Evolutionary conservation across 1,284 basidiomycete genomes (phyloP).

Genomic region (Sanghuangporus sanghuang): DNA sequence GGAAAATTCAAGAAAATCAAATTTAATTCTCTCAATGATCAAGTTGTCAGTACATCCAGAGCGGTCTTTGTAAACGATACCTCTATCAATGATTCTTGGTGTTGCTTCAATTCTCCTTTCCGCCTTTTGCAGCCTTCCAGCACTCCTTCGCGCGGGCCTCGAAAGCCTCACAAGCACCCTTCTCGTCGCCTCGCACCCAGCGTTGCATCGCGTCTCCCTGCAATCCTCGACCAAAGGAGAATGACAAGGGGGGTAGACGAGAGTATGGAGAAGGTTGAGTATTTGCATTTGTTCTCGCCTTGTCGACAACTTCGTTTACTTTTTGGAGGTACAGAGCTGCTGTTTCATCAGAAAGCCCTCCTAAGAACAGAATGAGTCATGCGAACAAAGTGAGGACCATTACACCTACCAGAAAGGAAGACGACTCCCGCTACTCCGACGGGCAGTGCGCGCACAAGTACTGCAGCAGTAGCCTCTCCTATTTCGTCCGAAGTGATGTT

Average conservation of each 20-base stretch:
- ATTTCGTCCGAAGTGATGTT: slow-evolving; percentile 38
- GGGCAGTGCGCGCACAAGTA: slow-evolving; percentile 43
- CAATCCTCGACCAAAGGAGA: slow-evolving; percentile 45
- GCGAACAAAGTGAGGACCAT: background rate
- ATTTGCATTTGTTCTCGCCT: background rate
- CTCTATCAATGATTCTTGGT: background rate
- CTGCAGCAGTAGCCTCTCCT: slow-evolving; percentile 41
- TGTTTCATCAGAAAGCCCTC: slow-evolving; percentile 21
- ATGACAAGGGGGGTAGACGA: slow-evolving; percentile 38
- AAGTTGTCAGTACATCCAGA: too few species aligned
- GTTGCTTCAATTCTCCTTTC: slow-evolving; percentile 1
- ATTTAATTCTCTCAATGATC: too few species aligned
- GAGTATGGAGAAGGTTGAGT: slow-evolving; percentile 27
- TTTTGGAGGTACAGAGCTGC: slow-evolving; percentile 20
- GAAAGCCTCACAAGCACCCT: slow-evolving; percentile 35
- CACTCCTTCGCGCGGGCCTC: slow-evolving; percentile 38
- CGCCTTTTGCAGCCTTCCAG: slow-evolving; percentile 34
- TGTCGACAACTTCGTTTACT: slow-evolving; percentile 19
- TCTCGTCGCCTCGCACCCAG: slow-evolving; percentile 41
- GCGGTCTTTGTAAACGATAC: too few species aligned
- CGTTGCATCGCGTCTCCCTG: slow-evolving; percentile 44
- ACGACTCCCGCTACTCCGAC: slow-evolving; percentile 42
- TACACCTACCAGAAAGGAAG: slow-evolving; percentile 41
- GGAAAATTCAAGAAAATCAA: background rate
- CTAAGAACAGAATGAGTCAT: background rate